Evolutionary conservation across 306 rosid genomes (phyloP).

Genomic region (Vicia faba): DNA sequence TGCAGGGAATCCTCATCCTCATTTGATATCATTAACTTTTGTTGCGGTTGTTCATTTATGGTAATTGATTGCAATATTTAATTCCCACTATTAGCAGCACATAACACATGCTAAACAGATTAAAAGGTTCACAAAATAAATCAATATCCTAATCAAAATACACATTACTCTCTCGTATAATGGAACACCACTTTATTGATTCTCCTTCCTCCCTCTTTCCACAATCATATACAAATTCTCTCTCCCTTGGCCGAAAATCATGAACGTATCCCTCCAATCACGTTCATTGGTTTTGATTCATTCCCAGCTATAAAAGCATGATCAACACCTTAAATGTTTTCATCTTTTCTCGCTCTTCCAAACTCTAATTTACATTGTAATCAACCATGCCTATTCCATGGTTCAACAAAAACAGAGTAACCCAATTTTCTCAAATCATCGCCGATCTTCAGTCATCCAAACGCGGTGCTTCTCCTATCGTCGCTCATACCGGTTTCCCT

Average conservation of each 20-base stretch:
- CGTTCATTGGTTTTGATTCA: not conserved
- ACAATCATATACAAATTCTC: not conserved
- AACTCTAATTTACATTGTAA: not conserved
- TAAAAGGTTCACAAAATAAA: not conserved
- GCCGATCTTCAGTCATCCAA: slow-evolving; percentile 74
- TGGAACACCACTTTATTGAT: not conserved
- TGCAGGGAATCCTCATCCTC: too few relatives aligned
- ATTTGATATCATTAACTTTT: too few relatives aligned
- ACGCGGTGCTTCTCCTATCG: slow-evolving; percentile 59
- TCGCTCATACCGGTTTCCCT: slow-evolving; percentile 83
- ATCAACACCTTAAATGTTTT: not conserved
- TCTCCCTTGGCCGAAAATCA: not conserved
- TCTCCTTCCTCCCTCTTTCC: not conserved
- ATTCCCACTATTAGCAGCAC: not conserved
- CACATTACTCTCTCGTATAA: not conserved
- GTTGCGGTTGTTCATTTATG: too few relatives aligned
- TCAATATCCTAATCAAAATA: not conserved
- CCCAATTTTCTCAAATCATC: slow-evolving; percentile 63
- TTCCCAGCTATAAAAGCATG: not conserved
- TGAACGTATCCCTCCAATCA: not conserved
- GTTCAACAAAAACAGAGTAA: slow-evolving; percentile 62
- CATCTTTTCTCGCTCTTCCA: not conserved
- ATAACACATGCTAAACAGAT: not conserved
- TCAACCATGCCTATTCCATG: slow-evolving; percentile 71
- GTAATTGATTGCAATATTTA: too few relatives aligned